phyloP scores from a whole-genome alignment of 148 eudicot species.

The Limonium bicolor region DNA sequence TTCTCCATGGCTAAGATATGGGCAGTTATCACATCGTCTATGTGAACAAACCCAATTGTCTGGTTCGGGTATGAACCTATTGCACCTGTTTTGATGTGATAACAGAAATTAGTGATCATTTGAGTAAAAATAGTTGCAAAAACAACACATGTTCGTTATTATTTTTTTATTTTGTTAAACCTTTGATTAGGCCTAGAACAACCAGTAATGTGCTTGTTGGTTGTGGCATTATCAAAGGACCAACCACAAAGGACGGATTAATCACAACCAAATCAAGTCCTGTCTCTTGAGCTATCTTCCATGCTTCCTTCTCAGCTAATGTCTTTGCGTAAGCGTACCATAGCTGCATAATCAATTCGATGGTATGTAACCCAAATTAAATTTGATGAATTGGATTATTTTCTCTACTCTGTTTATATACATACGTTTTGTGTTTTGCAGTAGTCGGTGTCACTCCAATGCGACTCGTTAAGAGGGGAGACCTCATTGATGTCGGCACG shows the following conservation, averaged over 20 bases:
- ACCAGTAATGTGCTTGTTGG: conserved; percentile 80
- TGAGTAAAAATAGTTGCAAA: too few relatives aligned
- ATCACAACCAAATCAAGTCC: conserved; percentile 79
- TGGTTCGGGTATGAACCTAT: conserved; percentile 63
- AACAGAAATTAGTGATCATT: too few relatives aligned
- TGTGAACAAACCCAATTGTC: conserved; percentile 72
- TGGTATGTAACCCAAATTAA: too few relatives aligned
- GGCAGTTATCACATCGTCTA: conserved; percentile 57
- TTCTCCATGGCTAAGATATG: conserved; percentile 89
- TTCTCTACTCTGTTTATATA: too few relatives aligned
- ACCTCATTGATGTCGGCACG: conserved; percentile 30
- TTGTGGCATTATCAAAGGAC: conserved; percentile 70
- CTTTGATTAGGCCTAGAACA: conserved; percentile 45
- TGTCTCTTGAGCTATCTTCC: conserved; percentile 52
- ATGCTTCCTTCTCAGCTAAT: conserved; percentile 70
- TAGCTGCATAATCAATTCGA: conserved; percentile 28
- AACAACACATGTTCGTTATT: too few relatives aligned
- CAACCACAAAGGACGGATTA: conserved; percentile 79
- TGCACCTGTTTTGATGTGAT: conserved; percentile 17
- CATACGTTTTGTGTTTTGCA: conserved; percentile 60
- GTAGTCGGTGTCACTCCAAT: conserved; percentile 85
- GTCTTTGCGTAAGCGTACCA: conserved; percentile 97
- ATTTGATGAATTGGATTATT: too few relatives aligned
- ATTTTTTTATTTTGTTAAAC: too few relatives aligned
- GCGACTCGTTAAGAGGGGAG: conserved; percentile 75